Percentiles rank a stretch among this genome's conserved stretches.
phyloP scores from a whole-genome alignment of 2,329 filamentous ascomycete species.

The Botrytis byssoidea region DNA sequence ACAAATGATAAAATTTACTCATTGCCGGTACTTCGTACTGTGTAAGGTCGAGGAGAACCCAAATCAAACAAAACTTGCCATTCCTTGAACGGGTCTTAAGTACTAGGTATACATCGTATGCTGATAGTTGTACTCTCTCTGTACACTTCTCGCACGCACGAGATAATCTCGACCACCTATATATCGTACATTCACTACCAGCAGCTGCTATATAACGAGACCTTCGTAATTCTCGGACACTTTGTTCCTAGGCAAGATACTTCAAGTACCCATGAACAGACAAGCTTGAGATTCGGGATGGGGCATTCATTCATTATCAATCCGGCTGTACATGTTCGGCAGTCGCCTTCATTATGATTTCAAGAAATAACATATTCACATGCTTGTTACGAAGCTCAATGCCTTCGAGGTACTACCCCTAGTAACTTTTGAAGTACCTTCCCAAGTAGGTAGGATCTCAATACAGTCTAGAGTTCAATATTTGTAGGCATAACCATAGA shows the following conservation, averaged over 20 bases:
- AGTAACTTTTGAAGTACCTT: not conserved
- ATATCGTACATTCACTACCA: not conserved
- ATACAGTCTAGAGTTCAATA: not conserved
- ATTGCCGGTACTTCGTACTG: not conserved
- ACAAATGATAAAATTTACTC: not conserved
- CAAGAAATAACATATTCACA: not conserved
- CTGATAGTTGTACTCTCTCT: not conserved
- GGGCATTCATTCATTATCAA: not conserved
- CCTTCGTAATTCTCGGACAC: not conserved
- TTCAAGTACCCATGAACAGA: not conserved
- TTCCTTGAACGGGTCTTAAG: not conserved
- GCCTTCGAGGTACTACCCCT: not conserved
- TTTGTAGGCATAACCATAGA: not conserved
- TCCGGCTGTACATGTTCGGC: not conserved
- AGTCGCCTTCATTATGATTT: not conserved
- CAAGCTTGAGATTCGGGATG: not conserved
- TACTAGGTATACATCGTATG: not conserved
- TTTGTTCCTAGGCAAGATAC: not conserved
- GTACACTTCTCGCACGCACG: not conserved
- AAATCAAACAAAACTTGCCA: not conserved
- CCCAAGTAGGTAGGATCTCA: conserved; percentile 10
- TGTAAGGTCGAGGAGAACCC: not conserved
- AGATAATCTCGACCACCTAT: not conserved
- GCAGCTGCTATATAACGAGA: not conserved
- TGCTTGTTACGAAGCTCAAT: not conserved